Evolutionary conservation across 140 eudicot species (phyloP), one percentile per base, ranked within the genome.

Genomic region (Eryngium alpinum): DNA sequence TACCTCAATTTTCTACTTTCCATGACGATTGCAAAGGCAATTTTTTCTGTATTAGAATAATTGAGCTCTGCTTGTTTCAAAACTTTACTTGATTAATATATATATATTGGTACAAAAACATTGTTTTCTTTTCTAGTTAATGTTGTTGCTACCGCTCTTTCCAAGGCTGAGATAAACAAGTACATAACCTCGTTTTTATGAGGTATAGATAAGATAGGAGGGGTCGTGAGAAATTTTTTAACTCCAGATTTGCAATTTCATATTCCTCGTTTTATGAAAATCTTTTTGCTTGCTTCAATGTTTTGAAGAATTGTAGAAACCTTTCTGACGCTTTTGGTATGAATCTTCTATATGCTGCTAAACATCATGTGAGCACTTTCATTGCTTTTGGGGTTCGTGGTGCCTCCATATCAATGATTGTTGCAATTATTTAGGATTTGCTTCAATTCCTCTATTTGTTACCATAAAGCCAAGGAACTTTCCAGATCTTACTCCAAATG

Each of bases 31-130:
- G 49, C 44, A 4, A 6, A 70, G 0, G 49, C 75, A 0, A 70
- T 29, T 32, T 70, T 70, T 24, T 70, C 9, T 3, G 18, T 13
- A 1, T 70, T 16, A 1, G 24, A 10, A 31, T 70, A 28, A 7
- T 24, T 29, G 9, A 11, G 6, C 9, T 70, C n/a, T 14, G 5
- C 22, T 5, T 33, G 46, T 4, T 11, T 0, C 9, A 31, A 44
- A 1, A 16, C 6, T 3, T 32, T 10, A 17, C 24, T 12, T 7
- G 10, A n/a, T n/a, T 49, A 70, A 29, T 29, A 18, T 70, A 29
- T 1, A 70, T 17, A 5, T 0, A 22, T 0, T 16, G 1, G 0
- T n/a, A n/a, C n/a, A n/a, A 3, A 44, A 4, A 29, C n/a, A n/a
- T n/a, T n/a, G n/a, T n/a, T n/a, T n/a, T 9, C 11, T 6, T 5